These are phyloP conservation scores for Glutinoglossum americanum DNA, from an alignment of 495 filamentous ascomycete genomes.

Conservation along the genomic window DNA sequence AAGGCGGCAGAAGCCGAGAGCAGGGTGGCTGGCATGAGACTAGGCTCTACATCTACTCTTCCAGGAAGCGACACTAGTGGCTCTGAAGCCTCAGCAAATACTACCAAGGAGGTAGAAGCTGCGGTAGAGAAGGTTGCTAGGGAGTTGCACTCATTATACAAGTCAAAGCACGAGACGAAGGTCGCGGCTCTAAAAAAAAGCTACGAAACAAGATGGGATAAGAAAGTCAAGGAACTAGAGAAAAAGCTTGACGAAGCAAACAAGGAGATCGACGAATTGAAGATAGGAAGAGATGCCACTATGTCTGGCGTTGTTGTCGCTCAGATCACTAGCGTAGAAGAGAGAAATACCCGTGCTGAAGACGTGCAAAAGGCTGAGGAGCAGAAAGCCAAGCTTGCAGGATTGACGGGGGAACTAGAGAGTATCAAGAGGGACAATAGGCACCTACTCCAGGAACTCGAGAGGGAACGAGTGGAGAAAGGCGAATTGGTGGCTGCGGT, in stretches of 20 bases:
- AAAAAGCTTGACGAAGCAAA: conserved; percentile 38
- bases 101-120: conserved; percentile 41
- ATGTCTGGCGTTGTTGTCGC: conserved; percentile 35
- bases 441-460: conserved; percentile 37
- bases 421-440: conserved; percentile 43
- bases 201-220: conserved; percentile 77
- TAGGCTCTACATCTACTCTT: conserved; percentile 14
- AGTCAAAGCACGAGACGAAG: conserved; percentile 88
- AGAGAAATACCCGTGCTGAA: conserved; percentile 26
- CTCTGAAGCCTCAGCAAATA: conserved; percentile 7
- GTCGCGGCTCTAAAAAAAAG: conserved; percentile 85
- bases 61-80: not conserved
- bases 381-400: conserved; percentile 36
- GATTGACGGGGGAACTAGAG: conserved; percentile 43
- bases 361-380: conserved; percentile 22
- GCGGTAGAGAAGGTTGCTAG: conserved; percentile 81
- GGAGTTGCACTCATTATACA: conserved; percentile 85
- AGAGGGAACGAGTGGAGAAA: conserved; percentile 74
- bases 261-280: conserved; percentile 54
- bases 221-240: conserved; percentile 58
- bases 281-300: conserved; percentile 37
- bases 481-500: conserved; percentile 81
- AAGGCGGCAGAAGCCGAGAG: conserved; percentile 43
- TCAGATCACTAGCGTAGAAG: conserved; percentile 16
- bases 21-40: conserved; percentile 44